Evolutionary conservation across 2,329 filamentous ascomycete species (phyloP), one percentile per base, ranked within the genome.

Genomic region (Erysiphe neolycopersici): DNA sequence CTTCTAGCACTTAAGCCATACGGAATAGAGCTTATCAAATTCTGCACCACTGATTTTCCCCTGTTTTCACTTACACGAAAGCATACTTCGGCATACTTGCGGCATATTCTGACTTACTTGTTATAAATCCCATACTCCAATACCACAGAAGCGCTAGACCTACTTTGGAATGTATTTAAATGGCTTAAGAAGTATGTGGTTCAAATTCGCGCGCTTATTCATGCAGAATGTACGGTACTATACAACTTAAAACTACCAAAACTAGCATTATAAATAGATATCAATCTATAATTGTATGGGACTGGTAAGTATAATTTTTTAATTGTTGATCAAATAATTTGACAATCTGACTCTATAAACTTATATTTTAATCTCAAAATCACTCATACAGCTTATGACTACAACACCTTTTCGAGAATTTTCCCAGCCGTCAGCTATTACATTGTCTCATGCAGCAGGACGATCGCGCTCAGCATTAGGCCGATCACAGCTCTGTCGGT

Each of bases 391-490:
- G 19, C 39, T 22, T 16, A 30, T 30, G 42, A 38, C 81, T 76
- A 75, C 76, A 55, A 70, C 68, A 55, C 68, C 73, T 59, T 75
- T 76, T 60, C 71, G 76, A 60, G 72, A 71, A 53, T 62, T 81
- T 63, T 77, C 77, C 57, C 70, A 71, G 45, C 74, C 76, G 60
- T 69, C 71, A 53, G 69, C 70, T 57, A 71, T 78, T 68, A 66
- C 68, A 52, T 60, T 76, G 50, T 64, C 71, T 48, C 60, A 61
- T 50, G 47, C 50, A 38, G 46, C 45, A 19, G 26, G 44, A 44
- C 48, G 46, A 16, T 51, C 46, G 22, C 47, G 45, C 32, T 52
- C 54, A 43, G 49, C 53, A 47, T 42, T 49, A 38, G 54, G 51
- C 51, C 54, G 58, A 47, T 51, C 62, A 57, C 54, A 61, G 49